Base-by-base conservation (phyloP, 805 yeast species). In the Candida maltosa region DNA sequence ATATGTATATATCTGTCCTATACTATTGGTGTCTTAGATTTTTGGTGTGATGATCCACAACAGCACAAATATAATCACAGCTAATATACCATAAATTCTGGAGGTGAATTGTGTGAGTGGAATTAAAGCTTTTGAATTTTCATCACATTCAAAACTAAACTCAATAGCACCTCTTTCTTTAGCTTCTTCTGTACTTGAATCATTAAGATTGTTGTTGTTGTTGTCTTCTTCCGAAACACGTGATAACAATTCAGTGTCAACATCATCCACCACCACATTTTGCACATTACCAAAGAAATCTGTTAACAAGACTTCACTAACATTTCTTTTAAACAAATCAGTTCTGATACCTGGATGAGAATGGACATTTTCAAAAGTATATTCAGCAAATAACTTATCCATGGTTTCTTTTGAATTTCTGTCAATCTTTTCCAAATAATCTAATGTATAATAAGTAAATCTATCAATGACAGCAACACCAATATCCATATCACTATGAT, bases 401-500 rank as follows among this genome's bases (percentile, higher is more conserved):
- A 93, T 65, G 3, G 97, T 86, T 43, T 69, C 64, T 18, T 76
- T 67, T 1, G 96, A 86, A 46, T 80, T 79, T 58, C 79, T 84
- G 37, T 84, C 82, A 34, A 93, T 79, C 26, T 73, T 69, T 61
- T 91, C 98, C 51, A 93, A 70, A 53, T 81, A 93, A 39, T 88
- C 96, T 47, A 93, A 70, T 35, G 87, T 89, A 60, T 78, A 87
- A 58, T 88, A 89, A 0, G 99, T 93, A 65, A 93, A 93, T 49
- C 98, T 70, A 58, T 93, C 99, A 51, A 93, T 93, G 9, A 93
- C 96, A 0, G 98, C 97, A 34, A 93, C 97, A 6, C 99, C 99
- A 32, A 93, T 78, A 51, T 91, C 97, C 29, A 83, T 76, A 56
- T 93, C 99, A 1, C 97, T 87, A 57, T 87, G 96, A 52, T 93